Evolutionary conservation across 192 early-diverging fungal genomes (phyloP).

Genomic region (Rhizophagus prolifer): DNA sequence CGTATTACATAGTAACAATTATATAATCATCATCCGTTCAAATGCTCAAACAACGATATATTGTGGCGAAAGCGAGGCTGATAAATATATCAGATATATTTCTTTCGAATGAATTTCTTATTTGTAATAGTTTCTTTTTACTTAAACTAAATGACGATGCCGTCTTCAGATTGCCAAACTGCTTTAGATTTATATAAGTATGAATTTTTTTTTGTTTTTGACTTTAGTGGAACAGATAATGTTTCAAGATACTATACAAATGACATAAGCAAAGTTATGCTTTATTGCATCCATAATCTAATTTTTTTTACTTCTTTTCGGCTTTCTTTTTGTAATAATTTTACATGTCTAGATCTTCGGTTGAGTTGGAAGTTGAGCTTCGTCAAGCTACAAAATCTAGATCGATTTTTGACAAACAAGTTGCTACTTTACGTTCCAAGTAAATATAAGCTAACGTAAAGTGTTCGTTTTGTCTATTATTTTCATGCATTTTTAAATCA

Average conservation of each 20-base stretch:
- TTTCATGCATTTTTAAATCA: not conserved
- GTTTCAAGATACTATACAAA: not conserved
- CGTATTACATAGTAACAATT: not conserved
- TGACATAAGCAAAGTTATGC: too few species aligned
- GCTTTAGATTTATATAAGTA: constrained; percentile 30
- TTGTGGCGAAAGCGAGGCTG: constrained; percentile 13
- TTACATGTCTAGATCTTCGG: constrained; percentile 16
- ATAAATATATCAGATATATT: constrained; percentile 1
- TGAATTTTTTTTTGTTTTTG: not conserved
- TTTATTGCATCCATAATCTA: not conserved
- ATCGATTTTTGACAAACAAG: constrained; percentile 28
- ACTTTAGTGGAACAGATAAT: not conserved
- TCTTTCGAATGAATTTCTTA: constrained; percentile 8
- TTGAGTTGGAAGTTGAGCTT: constrained; percentile 25
- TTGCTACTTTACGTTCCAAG: constrained; percentile 24
- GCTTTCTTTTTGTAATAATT: not conserved
- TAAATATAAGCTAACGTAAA: not conserved
- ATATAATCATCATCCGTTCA: not conserved
- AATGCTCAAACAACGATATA: constrained; percentile 2
- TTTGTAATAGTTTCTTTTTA: not conserved
- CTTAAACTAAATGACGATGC: constrained; percentile 22
- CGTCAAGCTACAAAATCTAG: constrained; percentile 22
- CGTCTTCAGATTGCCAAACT: constrained; percentile 17
- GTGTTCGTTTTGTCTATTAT: not conserved
- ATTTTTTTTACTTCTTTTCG: not conserved